Percentiles rank a stretch among this genome's conserved stretches.
Evolutionary conservation across 2,329 filamentous ascomycete genomes (phyloP).

Genomic region (Ophiostoma tasmaniense): DNA sequence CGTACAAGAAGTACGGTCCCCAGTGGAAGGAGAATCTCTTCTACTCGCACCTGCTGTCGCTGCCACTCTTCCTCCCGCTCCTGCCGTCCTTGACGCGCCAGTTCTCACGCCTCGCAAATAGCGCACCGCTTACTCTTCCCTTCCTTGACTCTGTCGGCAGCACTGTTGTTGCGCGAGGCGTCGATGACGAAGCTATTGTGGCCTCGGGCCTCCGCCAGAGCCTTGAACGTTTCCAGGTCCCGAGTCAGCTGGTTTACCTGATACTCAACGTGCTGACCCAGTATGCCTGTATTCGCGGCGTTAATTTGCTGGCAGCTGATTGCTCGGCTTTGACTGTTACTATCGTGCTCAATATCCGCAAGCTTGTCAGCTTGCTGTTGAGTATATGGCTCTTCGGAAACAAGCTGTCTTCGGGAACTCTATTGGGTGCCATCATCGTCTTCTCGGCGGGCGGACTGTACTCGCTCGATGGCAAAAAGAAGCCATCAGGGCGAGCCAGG

Average conservation of each 20-base stretch:
- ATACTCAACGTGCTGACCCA: conserved; percentile 78
- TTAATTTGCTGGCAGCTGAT: conserved; percentile 84
- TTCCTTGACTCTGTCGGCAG: conserved; percentile 19
- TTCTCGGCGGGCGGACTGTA: conserved; percentile 90
- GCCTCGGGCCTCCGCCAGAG: conserved; percentile 32
- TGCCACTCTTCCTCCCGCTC: conserved; percentile 70
- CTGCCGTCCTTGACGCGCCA: conserved; percentile 56
- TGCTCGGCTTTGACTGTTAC: conserved; percentile 91
- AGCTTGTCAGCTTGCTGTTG: conserved; percentile 80
- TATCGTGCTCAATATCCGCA: conserved; percentile 91
- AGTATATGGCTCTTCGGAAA: conserved; percentile 96
- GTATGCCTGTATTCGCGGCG: conserved; percentile 88
- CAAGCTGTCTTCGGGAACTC: conserved; percentile 62
- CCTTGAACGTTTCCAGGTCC: conserved; percentile 39
- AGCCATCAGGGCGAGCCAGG: conserved; percentile 27
- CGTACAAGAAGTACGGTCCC: conserved; percentile 75
- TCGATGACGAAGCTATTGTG: conserved; percentile 24
- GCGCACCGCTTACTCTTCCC: conserved; percentile 49
- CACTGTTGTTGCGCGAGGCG: neutral
- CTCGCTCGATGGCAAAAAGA: conserved; percentile 57
- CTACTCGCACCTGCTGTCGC: conserved; percentile 68
- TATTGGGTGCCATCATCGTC: conserved; percentile 74
- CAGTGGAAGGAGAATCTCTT: conserved; percentile 96
- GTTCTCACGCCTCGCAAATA: conserved; percentile 54
- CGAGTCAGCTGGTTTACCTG: conserved; percentile 64